Evolutionary conservation across 768 basidiomycete genomes (phyloP).

Genomic region (Scleroderma citrinum): DNA sequence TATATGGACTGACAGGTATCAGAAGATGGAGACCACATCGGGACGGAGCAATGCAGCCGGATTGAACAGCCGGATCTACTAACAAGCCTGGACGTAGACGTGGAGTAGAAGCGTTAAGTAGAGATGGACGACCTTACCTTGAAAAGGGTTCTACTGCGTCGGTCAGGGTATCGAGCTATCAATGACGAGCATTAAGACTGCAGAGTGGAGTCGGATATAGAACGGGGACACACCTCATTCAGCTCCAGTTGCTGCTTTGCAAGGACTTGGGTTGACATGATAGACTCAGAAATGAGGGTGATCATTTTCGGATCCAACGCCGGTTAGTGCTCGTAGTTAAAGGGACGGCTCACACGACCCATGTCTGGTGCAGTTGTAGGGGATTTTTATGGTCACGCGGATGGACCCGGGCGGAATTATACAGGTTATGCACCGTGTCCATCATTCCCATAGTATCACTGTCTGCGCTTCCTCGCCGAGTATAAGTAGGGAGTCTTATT

Average conservation of each 20-base stretch:
- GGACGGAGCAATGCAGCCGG: conserved; percentile 59
- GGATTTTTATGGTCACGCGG: conserved; percentile 11
- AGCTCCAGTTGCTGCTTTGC: conserved; percentile 23
- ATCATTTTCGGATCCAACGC: conserved; percentile 21
- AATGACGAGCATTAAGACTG: background rate
- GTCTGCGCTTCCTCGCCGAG: too few relatives aligned
- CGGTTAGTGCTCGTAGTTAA: background rate
- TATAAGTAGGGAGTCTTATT: too few relatives aligned
- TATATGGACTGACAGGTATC: conserved; percentile 46
- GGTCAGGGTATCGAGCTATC: conserved; percentile 44
- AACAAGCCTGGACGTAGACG: conserved; percentile 36
- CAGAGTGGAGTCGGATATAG: background rate
- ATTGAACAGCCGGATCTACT: conserved; percentile 43
- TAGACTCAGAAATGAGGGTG: conserved; percentile 20
- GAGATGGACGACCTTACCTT: conserved; percentile 34
- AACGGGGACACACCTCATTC: conserved; percentile 32
- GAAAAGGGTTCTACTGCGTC: conserved; percentile 61
- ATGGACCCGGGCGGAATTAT: conserved; percentile 11
- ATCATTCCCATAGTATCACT: too few relatives aligned
- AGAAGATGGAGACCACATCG: conserved; percentile 56
- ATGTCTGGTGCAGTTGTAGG: background rate
- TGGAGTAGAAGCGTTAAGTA: background rate
- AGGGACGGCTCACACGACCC: conserved; percentile 10
- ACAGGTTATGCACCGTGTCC: conserved; percentile 5
- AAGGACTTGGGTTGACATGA: background rate